phyloP scores from a whole-genome alignment of 257 asterid genomes.

The Linderniella brevidens region DNA sequence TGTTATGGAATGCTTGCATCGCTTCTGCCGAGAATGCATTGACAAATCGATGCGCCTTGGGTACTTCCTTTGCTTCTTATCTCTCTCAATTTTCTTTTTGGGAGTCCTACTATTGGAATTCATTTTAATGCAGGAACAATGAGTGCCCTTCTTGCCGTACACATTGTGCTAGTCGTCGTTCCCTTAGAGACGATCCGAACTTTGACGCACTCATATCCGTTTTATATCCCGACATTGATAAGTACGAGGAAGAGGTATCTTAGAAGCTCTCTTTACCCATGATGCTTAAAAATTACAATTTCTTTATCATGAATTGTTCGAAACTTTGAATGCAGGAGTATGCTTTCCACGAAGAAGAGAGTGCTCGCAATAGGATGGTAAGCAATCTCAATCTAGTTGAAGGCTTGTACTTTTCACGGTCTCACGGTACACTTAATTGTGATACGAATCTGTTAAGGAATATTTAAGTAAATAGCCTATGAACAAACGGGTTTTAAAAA shows the following conservation, averaged over 20 bases:
- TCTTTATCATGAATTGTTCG: not conserved
- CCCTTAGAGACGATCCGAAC: constrained; percentile 96
- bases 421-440: not conserved
- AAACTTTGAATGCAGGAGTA: constrained; percentile 33
- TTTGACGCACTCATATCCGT: constrained; percentile 82
- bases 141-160: constrained; percentile 99
- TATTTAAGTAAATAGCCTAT: not conserved
- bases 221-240: constrained; percentile 86
- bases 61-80: constrained; percentile 22
- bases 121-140: constrained; percentile 52
- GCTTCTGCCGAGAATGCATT: constrained; percentile 98
- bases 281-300: not conserved
- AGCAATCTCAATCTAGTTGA: constrained; percentile 9
- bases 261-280: not conserved
- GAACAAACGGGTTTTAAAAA: not conserved
- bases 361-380: constrained; percentile 89
- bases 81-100: not conserved
- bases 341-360: constrained; percentile 92
- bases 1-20: constrained; percentile 99
- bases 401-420: not conserved
- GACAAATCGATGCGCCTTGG: constrained; percentile 99
- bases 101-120: constrained; percentile 1
- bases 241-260: constrained; percentile 87
- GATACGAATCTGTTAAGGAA: not conserved
- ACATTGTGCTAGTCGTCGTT: constrained; percentile 99